phyloP scores from a whole-genome alignment of 768 basidiomycete genomes.

The Boletellus ananiceps region DNA sequence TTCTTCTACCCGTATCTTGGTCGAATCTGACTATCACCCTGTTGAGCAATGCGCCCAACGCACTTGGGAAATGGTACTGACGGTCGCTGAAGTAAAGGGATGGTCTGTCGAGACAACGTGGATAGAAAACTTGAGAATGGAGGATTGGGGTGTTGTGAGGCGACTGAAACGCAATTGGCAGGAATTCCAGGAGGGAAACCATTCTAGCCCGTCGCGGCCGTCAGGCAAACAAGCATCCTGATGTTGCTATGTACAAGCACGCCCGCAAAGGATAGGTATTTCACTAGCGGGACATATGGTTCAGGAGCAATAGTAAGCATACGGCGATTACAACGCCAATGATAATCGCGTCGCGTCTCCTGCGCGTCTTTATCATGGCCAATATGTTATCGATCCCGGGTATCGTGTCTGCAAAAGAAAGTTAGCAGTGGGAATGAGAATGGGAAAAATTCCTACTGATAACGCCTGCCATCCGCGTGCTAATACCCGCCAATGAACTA shows the following conservation, averaged over 20 bases:
- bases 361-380: slow-evolving; percentile 87
- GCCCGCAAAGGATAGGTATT: not conserved
- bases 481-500: slow-evolving; percentile 68
- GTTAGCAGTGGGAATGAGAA: not conserved
- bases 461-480: slow-evolving; percentile 78
- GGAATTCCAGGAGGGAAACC: slow-evolving; percentile 49
- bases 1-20: slow-evolving; percentile 63
- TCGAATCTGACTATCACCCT: slow-evolving; percentile 82
- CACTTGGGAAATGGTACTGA: slow-evolving; percentile 75
- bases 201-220: slow-evolving; percentile 17
- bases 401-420: slow-evolving; percentile 58
- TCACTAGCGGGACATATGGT: slow-evolving; percentile 38
- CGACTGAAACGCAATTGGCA: slow-evolving; percentile 71
- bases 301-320: slow-evolving; percentile 61
- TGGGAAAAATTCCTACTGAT: slow-evolving; percentile 50
- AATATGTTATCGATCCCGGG: slow-evolving; percentile 93
- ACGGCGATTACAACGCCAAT: slow-evolving; percentile 85
- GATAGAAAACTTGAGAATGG: slow-evolving; percentile 33
- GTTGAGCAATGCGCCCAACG: slow-evolving; percentile 51
- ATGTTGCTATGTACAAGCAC: not conserved
- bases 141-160: slow-evolving; percentile 59
- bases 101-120: slow-evolving; percentile 71
- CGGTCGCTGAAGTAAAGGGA: slow-evolving; percentile 68
- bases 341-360: slow-evolving; percentile 86
- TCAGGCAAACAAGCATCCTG: not conserved